Evolutionary conservation across 805 yeast species (phyloP), one percentile per base, ranked within the genome.

Genomic region (Yarrowia sp.): DNA sequence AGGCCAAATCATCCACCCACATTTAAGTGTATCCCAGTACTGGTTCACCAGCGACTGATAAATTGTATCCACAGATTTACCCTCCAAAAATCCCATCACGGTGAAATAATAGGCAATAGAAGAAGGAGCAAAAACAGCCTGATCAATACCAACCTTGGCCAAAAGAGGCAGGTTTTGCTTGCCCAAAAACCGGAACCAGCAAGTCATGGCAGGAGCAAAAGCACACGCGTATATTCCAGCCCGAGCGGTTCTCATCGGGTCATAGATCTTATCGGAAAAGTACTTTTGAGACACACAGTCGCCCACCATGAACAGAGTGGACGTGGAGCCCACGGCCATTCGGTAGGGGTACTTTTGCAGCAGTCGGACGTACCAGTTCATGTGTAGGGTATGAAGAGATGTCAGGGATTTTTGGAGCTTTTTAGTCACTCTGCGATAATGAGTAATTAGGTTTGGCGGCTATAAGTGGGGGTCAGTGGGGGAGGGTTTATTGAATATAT

Each of bases 1-100:
- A 0, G 97, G 97, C 98, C 98, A 92, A 15, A 92, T 87, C 60
- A 79, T 69, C 96, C 96, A 92, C 73, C 90, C 90, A n/a, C 88
- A 81, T 55, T 77, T 68, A 47, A 91, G 75, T 0, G 96, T 90
- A 5, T 81, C 78, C 44, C 67, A 45, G 68, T 85, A 84, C 79
- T 86, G 84, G 14, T 67, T 47, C 13, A 62, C 42, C 31, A 76
- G 67, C 14, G 72, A 69, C n/a, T 69, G 65, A 62, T 74, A 71
- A 14, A 86, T 78, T 22, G 78, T 78, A 0, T 73, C 73, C 4
- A 75, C 42, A 0, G 82, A 72, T 55, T 81, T 77, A 13, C 82
- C 81, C 72, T 90, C 95, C 79, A 92, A 73, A 3, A 84, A 42
- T 0, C 92, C 81, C 86, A 91, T 87, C 44, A 83, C 79, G 0